Percentiles rank a stretch among this genome's conserved stretches.
phyloP scores from a whole-genome alignment of 805 yeast species.

The Candida koratica region DNA sequence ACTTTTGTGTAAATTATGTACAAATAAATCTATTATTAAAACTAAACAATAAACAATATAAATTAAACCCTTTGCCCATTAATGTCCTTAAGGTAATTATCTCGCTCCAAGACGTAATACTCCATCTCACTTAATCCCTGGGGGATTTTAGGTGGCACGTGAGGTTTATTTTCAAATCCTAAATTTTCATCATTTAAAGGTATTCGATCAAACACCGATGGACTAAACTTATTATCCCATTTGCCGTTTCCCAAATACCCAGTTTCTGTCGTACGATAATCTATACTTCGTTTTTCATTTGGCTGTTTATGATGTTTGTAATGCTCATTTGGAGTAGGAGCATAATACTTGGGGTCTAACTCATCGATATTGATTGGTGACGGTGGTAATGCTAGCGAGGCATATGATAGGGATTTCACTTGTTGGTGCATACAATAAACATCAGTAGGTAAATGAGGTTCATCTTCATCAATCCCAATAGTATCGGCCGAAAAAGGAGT shows the following conservation, averaged over 20 bases:
- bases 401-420: conserved; percentile 27
- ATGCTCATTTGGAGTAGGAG: conserved; percentile 48
- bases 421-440: conserved; percentile 35
- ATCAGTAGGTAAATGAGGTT: conserved; percentile 27
- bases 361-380: conserved; percentile 25
- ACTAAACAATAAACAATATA: not conserved
- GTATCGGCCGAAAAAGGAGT: conserved; percentile 43
- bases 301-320: conserved; percentile 16
- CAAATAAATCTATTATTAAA: not conserved
- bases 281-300: conserved; percentile 22
- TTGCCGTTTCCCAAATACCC: conserved; percentile 43
- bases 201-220: conserved; percentile 33
- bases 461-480: conserved; percentile 29
- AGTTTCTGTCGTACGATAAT: conserved; percentile 28
- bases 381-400: conserved; percentile 19
- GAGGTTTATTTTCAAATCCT: conserved; percentile 31
- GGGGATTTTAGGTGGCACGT: conserved; percentile 44
- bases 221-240: conserved; percentile 26
- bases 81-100: conserved; percentile 35
- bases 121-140: conserved; percentile 39
- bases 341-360: conserved; percentile 35
- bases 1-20: conserved; percentile 6
- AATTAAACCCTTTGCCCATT: conserved; percentile 28
- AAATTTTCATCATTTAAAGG: conserved; percentile 17
- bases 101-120: conserved; percentile 40